Base-by-base conservation (phyloP, 2,329 filamentous ascomycete genomes). In the Fusarium sambucinum region DNA sequence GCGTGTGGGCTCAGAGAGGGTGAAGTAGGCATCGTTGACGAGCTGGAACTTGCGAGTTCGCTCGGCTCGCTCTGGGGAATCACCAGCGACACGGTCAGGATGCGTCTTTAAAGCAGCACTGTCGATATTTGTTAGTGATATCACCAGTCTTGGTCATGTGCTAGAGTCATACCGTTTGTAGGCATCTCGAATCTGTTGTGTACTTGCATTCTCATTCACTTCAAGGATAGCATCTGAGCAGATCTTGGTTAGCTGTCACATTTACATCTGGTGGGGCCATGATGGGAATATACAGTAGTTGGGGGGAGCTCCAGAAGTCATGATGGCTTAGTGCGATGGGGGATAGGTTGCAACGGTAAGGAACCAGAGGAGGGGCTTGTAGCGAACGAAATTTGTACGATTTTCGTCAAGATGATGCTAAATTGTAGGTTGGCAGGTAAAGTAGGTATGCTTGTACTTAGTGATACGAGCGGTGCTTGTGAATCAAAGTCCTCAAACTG, bases 1-100 rank as follows among this genome's bases (percentile, higher is more conserved):
- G 29, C 95, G 88, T 0, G 84, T 81, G 11, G 90, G 77, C 77
- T 98, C 94, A 0, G 92, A 97, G 29, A 98, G 89, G 1, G 92
- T 94, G 79, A 93, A 97, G 84, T 97, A 97, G 66, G 94, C 93
- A 76, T 97, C 94, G 81, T 96, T 97, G 75, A 97, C 92, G 69
- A 92, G 88, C 79, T 97, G 94, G 83, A 97, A 97, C 77, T 90
- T 90, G 75, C 92, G 92, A 8, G 96, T 99, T 75, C 94, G 92
- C 14, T 87, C 80, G 23, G 88, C 80, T 68, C 95, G 92, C 73
- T 98, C 94, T 37, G 94, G 93, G 7, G 93, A 95, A 80, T 94
- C 89, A 69, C 87, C 82, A 29, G 94, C 86, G 40, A 99, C 93
- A 62, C 96, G 92, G 78, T 99, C 96, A 3, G 95, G 95, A 78